Evolutionary conservation across 78 protist species (phyloP), one percentile per base, ranked within the genome.

Genomic region (Polysphondylium violaceum): DNA sequence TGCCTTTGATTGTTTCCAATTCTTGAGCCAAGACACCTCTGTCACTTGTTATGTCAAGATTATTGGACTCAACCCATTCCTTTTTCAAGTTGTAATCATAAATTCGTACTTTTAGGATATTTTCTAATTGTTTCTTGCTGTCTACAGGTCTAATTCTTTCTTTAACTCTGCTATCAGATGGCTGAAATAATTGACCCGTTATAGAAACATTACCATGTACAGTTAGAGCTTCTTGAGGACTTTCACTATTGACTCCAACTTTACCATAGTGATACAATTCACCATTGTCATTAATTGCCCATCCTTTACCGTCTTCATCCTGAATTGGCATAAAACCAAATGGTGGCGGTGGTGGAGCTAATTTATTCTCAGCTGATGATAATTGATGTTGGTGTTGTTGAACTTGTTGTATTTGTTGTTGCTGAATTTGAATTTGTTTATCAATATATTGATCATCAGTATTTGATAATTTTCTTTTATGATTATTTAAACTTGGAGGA

Each of bases 1-100:
- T 69, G 23, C 41, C 50, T 12, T 55, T n/a, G 55, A 16, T 2
- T 29, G 59, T 35, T 50, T 16, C n/a, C 9, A 93, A 58, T 31
- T 93, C 93, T 43, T 93, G 95, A 0, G 95, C 95, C 2, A 93
- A n/a, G 3, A 93, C 93, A 61, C 88, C 91, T 36, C 68, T 27
- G 33, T 81, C 95, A 9, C 9, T 53, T 17, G 56, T 69, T n/a
- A 38, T 51, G 0, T 44, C 40, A 3, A 79, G 41, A 43, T 58
- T 76, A 43, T 40, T 33, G n/a, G 50, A 9, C 6, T 56, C 72
- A 0, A 35, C 53, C 95, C 92, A 93, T 31, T 47, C 72, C n/a
- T 74, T 56, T 2, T 31, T 68, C 41, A 79, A 55, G 27, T 56
- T 31, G 56, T 93, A 93, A 41, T 85, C 93, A 19, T 85, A 85